These are phyloP conservation scores for Rhodamnia argentea DNA, from an alignment of 345 rosid species.

Conservation along the genomic window DNA sequence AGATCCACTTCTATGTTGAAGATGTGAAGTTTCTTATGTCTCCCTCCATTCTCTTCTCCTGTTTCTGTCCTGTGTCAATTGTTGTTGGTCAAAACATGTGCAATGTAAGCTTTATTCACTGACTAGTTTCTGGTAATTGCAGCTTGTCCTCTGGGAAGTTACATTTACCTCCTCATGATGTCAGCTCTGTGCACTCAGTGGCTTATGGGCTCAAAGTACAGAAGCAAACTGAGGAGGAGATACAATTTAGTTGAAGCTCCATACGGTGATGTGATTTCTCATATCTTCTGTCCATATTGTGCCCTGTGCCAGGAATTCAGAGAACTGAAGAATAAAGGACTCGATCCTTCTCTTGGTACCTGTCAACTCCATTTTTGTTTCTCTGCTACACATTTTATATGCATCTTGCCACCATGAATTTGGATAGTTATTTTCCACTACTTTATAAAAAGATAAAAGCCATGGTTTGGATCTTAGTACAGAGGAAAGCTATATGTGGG, in stretches of 20 bases:
- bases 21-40: background rate
- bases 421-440: background rate
- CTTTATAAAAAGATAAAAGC: background rate
- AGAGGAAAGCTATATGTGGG: background rate
- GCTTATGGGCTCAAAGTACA: slow-evolving; percentile 39
- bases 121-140: background rate
- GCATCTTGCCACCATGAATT: background rate
- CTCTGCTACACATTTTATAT: background rate
- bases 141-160: slow-evolving; percentile 29
- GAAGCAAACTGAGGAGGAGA: slow-evolving; percentile 33
- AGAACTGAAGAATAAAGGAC: slow-evolving; percentile 31
- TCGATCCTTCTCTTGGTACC: slow-evolving; percentile 40
- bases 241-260: slow-evolving; percentile 38
- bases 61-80: background rate
- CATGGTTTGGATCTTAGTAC: background rate
- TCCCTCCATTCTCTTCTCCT: background rate
- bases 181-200: slow-evolving; percentile 35
- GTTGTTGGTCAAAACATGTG: background rate
- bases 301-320: slow-evolving; percentile 42
- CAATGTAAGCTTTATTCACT: background rate
- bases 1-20: background rate
- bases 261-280: slow-evolving; percentile 24
- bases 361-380: background rate
- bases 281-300: slow-evolving; percentile 27
- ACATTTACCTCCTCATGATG: slow-evolving; percentile 31